phyloP scores from a whole-genome alignment of 768 basidiomycete genomes.

The Russula olivacea region DNA sequence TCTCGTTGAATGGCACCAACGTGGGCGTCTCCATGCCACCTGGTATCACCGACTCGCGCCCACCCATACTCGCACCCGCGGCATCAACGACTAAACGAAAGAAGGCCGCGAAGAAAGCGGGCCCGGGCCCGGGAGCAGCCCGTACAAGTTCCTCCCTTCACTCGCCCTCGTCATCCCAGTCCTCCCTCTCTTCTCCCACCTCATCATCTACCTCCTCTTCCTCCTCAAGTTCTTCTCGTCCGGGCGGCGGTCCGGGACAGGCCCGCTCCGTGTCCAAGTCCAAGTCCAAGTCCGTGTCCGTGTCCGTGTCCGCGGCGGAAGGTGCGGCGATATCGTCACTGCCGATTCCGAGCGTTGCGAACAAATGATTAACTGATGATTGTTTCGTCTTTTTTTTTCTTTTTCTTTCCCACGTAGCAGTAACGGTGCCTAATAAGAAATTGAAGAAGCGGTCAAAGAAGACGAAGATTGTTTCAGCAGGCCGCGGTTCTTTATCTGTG shows the following conservation, averaged over 20 bases:
- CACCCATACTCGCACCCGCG: too few species aligned
- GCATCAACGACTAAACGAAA: background rate
- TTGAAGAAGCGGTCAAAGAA: too few species aligned
- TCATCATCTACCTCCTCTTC: background rate
- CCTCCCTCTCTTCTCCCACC: background rate
- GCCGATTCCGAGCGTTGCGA: background rate
- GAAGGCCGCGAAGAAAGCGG: background rate
- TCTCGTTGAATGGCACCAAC: background rate
- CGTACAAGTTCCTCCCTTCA: background rate
- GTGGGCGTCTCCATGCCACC: background rate
- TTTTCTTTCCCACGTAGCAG: too few species aligned
- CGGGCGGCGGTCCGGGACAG: background rate
- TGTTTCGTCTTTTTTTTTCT: too few species aligned
- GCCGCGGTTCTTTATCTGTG: too few species aligned
- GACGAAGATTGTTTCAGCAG: too few species aligned
- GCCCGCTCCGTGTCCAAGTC: background rate
- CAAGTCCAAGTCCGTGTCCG: too few species aligned
- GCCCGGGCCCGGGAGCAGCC: too few species aligned
- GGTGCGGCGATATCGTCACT: background rate
- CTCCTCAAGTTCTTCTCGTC: background rate
- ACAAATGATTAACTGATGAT: too few species aligned
- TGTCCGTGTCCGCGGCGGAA: background rate
- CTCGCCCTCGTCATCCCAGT: background rate
- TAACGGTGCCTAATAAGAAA: too few species aligned
- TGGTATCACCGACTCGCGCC: background rate